These are phyloP conservation scores for Fomitiporia mediterranea DNA, from an alignment of 1,284 basidiomycete species.

Conservation along the genomic window DNA sequence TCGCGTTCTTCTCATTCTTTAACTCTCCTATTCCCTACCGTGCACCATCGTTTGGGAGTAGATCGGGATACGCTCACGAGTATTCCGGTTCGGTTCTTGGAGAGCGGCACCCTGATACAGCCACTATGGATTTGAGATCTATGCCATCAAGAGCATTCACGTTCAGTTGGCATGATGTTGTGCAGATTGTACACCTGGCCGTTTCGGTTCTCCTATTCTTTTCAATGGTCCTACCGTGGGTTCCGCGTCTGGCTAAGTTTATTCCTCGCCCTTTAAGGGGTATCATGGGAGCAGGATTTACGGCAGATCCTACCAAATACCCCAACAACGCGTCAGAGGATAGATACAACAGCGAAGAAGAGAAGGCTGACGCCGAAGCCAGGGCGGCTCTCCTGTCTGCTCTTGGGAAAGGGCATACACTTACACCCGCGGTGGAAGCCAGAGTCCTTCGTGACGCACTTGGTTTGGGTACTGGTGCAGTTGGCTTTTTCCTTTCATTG, in stretches of 20 bases:
- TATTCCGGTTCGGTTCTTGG: slow-evolving; percentile 32
- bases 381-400: slow-evolving; percentile 26
- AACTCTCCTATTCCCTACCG: slow-evolving; percentile 58
- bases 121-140: neutral
- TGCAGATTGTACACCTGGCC: slow-evolving; percentile 56
- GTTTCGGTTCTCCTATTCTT: slow-evolving; percentile 58
- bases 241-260: slow-evolving; percentile 26
- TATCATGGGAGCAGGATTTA: too few species aligned
- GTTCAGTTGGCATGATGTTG: slow-evolving; percentile 45
- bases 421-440: slow-evolving; percentile 32
- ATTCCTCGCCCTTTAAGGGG: slow-evolving; percentile 6
- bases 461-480: slow-evolving; percentile 36
- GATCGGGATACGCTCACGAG: slow-evolving; percentile 22
- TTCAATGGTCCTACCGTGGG: slow-evolving; percentile 50
- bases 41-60: slow-evolving; percentile 27
- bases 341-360: slow-evolving; percentile 2
- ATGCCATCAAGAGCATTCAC: slow-evolving; percentile 7
- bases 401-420: slow-evolving; percentile 29
- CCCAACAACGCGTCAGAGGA: neutral
- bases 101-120: slow-evolving; percentile 20
- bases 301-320: too few species aligned
- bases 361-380: slow-evolving; percentile 18
- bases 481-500: slow-evolving; percentile 32
- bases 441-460: slow-evolving; percentile 37
- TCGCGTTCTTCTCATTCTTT: slow-evolving; percentile 73